Evolutionary conservation across 345 rosid genomes (phyloP).

Genomic region (Dipteronia dyeriana): DNA sequence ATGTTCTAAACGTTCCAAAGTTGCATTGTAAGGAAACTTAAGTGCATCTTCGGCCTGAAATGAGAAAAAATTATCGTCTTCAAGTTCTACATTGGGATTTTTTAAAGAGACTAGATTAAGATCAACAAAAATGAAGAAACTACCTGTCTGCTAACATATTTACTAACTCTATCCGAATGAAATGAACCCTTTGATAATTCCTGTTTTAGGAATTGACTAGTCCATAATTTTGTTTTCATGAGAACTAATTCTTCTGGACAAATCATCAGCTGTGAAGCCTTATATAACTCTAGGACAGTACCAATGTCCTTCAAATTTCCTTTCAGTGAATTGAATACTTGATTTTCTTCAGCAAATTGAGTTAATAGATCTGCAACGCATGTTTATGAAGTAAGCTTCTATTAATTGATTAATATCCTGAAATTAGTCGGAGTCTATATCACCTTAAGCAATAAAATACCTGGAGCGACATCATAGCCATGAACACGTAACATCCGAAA

Average conservation of each 20-base stretch:
- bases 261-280: conserved; percentile 55
- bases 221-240: conserved; percentile 55
- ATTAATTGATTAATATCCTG: neutral
- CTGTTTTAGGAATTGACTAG: conserved; percentile 47
- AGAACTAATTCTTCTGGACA: conserved; percentile 53
- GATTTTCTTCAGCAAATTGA: conserved; percentile 52
- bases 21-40: conserved; percentile 49
- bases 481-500: conserved; percentile 64
- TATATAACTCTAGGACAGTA: conserved; percentile 66
- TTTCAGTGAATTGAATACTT: conserved; percentile 50
- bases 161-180: conserved; percentile 29
- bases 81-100: neutral
- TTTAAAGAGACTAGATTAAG: neutral
- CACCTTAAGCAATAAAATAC: conserved; percentile 31
- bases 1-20: conserved; percentile 55
- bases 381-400: conserved; percentile 1
- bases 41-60: conserved; percentile 74
- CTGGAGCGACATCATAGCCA: conserved; percentile 77
- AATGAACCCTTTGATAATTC: conserved; percentile 41
- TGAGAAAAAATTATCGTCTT: conserved; percentile 7
- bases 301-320: conserved; percentile 55
- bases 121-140: conserved; percentile 6
- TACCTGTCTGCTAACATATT: conserved; percentile 48
- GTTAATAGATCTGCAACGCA: conserved; percentile 53
- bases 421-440: neutral